Evolutionary conservation across 2,329 filamentous ascomycete species (phyloP), one percentile per base, ranked within the genome.

Genomic region (Sarocladium strictum): DNA sequence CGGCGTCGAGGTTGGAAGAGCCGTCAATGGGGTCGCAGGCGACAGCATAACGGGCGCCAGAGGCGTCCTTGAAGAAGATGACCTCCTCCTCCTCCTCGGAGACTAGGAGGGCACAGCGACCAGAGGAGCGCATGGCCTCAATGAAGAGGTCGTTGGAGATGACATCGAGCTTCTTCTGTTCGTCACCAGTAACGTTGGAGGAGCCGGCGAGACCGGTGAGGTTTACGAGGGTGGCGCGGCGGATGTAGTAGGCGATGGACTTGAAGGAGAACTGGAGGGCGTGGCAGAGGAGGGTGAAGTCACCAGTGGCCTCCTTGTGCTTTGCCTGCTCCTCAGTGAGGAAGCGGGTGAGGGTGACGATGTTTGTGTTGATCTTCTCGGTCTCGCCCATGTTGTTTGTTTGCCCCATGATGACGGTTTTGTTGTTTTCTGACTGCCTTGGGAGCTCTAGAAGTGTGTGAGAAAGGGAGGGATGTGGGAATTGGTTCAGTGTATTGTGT

Each of bases 261-360:
- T 99, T 99, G 87, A 99, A 99, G 61, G 94, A 93, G 79, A 97
- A 99, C 74, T 97, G 94, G 57, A 99, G 88, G 57, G 94, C 92
- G 71, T 99, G 94, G 80, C 91, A 97, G 57, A 99, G 84, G 53
- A 99, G 83, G 65, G 94, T 99, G 76, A 99, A 99, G 76, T 99
- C 94, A 76, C 94, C 94, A 14, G 92, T 97, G 54, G 94, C 94
- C 71, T 97, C 91, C 69, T 87, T 87, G 76, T 95, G 85, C 74
- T 97, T 97, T 58, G 80, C 75, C 72, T 99, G 94, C 76, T 97
- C 92, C 77, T 99, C 94, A 27, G 91, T 97, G 64, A 99, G 81
- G 79, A 94, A 96, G 58, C 94, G 84, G 40, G 94, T 97, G 64
- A 99, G 84, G 54, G 94, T 97, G 68, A 97, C 81, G 68, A 99